Base-by-base conservation (phyloP, 2,329 filamentous ascomycete species). In the Acrocalymma vagum region DNA sequence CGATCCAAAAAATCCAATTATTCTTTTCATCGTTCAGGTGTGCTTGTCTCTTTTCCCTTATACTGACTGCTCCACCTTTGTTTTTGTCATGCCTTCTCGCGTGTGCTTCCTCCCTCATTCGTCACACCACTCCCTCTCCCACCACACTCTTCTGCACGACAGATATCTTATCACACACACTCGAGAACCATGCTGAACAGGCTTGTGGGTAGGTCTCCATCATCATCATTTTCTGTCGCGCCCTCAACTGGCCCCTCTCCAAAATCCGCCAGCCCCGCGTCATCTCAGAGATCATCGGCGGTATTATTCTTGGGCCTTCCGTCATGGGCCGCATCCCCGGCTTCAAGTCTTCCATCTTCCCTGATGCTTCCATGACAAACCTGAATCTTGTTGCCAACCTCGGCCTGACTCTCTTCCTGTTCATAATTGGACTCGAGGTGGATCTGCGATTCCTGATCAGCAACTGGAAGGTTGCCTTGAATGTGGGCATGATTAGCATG, bases 371-470 rank as follows among this genome's bases (percentile, higher is more conserved):
- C 2, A 88, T 95, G 68, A 85, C 89, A 3, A 84, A 86, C 36
- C 75, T 96, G 33, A 85, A 76, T 55, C 80, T 92, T 38, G 88
- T 90, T 29, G 90, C 91, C 29, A 95, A 94, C 55, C 72, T 96
- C 3, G 91, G 91, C 5, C 75, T 96, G 36, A 81, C 95, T 10
- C 77, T 96, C 6, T 95, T 94, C 65, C 76, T 96, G 23, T 96
- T 96, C 70, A 78, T 95, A 42, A 90, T 95, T 16, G 91, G 90
- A 2, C 78, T 96, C 3, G 91, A 96, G 72, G 90, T 92, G 29
- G 90, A 96, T 61, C 75, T 95, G 27, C 81, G 87, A 26, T 84
- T 90, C 58, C 80, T 95, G 45, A 70, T 85, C 18, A 84, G 80
- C 59, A 95, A 95, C 62, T 95, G 90, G 90, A 83, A 81, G 29